Evolutionary conservation across 768 basidiomycete species (phyloP).

Genomic region (Russula sp.): DNA sequence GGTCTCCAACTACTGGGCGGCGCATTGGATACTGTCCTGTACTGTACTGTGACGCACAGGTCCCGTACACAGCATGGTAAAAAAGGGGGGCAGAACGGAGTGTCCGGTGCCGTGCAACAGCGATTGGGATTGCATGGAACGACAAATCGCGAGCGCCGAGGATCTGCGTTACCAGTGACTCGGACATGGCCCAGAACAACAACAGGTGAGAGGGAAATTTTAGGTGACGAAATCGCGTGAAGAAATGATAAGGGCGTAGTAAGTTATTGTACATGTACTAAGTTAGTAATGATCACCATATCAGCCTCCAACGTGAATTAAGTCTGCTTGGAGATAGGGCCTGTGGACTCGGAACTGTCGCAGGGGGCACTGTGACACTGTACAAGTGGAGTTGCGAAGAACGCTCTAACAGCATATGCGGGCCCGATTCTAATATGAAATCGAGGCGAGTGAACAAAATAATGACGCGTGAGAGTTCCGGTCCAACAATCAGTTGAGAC

Average conservation of each 20-base stretch:
- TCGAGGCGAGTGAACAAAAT: neutral
- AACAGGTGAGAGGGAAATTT: neutral
- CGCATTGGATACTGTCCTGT: no score
- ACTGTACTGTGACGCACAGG: neutral
- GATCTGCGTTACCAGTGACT: no score
- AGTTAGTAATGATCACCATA: neutral
- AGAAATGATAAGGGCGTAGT: neutral
- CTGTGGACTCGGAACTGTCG: neutral
- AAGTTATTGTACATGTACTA: no score
- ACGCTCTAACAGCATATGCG: constrained; percentile 6
- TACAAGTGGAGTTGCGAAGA: neutral
- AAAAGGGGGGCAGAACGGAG: no score
- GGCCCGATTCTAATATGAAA: neutral
- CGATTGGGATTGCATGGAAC: neutral
- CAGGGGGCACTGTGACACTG: neutral
- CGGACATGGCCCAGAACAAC: neutral
- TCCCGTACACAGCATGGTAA: no score
- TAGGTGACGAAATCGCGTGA: neutral
- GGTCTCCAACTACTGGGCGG: neutral
- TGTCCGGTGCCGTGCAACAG: neutral
- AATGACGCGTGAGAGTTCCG: neutral
- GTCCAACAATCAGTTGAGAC: neutral
- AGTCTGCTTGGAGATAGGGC: neutral
- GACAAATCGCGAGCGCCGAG: neutral
- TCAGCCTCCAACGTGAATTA: neutral